Conservation (phyloP, 208 protist species). For the Acanthamoeba lenticulata region DNA sequence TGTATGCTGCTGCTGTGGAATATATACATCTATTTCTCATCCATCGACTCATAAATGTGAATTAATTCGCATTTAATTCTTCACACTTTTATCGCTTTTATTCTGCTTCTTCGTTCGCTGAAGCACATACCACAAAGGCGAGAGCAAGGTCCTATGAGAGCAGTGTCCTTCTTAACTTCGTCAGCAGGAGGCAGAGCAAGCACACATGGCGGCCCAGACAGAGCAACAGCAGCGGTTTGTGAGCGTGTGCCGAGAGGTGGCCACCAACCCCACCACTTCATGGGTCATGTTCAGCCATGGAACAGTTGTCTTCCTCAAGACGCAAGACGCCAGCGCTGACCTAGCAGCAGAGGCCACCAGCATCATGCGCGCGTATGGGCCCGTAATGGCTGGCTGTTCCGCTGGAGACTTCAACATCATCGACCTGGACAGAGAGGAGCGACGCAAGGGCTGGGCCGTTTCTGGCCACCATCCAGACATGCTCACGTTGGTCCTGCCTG, state of each 20-base stretch:
- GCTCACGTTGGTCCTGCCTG: background rate
- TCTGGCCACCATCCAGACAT: background rate
- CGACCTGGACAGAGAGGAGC: background rate
- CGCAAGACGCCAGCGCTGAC: background rate
- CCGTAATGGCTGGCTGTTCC: background rate
- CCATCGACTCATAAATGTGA: too few species aligned
- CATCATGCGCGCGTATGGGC: background rate
- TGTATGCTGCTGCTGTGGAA: too few species aligned
- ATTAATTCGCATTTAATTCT: too few species aligned
- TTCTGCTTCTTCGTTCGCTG: too few species aligned
- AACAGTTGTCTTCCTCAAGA: background rate
- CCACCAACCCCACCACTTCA: background rate
- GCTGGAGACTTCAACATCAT: background rate
- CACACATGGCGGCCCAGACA: background rate
- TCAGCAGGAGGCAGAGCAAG: too few species aligned
- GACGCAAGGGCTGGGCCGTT: background rate
- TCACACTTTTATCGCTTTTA: too few species aligned
- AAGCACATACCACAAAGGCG: too few species aligned
- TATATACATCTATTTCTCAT: too few species aligned
- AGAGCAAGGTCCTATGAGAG: too few species aligned
- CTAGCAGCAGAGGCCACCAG: background rate
- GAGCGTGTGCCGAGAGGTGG: conserved; percentile 74
- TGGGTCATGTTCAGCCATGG: background rate
- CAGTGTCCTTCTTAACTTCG: too few species aligned
- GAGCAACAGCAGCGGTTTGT: conserved; percentile 96